phyloP scores from a whole-genome alignment of 2,329 filamentous ascomycete genomes.

The Clarireedia hainanense region DNA sequence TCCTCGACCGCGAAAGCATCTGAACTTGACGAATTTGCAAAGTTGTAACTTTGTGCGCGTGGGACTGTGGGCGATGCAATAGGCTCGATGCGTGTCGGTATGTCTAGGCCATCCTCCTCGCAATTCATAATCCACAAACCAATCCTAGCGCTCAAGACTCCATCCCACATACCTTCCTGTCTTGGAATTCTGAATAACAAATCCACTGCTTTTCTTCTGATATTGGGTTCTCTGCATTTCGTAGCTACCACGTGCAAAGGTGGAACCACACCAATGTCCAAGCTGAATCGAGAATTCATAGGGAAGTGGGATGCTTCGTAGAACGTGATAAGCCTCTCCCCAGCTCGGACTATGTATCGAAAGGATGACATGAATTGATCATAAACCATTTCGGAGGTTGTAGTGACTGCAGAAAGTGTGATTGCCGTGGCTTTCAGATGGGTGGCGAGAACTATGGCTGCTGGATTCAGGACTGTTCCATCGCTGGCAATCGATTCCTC shows the following conservation, averaged over 20 bases:
- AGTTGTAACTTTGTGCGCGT: background rate
- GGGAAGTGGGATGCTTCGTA: slow-evolving; percentile 14
- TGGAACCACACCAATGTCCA: slow-evolving; percentile 56
- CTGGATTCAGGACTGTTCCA: slow-evolving; percentile 18
- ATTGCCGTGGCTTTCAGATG: slow-evolving; percentile 17
- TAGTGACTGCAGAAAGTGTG: slow-evolving; percentile 14
- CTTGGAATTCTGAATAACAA: slow-evolving; percentile 50
- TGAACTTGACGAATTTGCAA: background rate
- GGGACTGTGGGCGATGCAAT: background rate
- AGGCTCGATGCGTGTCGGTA: slow-evolving; percentile 3
- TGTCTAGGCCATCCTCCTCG: slow-evolving; percentile 23
- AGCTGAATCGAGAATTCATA: slow-evolving; percentile 43
- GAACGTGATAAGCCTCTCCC: slow-evolving; percentile 11
- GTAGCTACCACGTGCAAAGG: slow-evolving; percentile 59
- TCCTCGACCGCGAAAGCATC: background rate
- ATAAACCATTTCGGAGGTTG: slow-evolving; percentile 24
- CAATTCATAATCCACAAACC: slow-evolving; percentile 20
- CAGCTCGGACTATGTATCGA: slow-evolving; percentile 20
- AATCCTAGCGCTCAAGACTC: slow-evolving; percentile 22
- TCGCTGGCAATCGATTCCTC: slow-evolving; percentile 15
- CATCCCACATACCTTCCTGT: slow-evolving; percentile 62
- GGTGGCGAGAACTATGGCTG: slow-evolving; percentile 13
- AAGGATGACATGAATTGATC: slow-evolving; percentile 20
- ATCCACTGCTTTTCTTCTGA: slow-evolving; percentile 53
- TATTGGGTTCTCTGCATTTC: slow-evolving; percentile 51